A percentile compares a stretch with the other conserved stretches of the same genome.
These are phyloP conservation scores for Aspergillus nidulans DNA, from an alignment of 495 filamentous ascomycete genomes.

Conservation along the genomic window DNA sequence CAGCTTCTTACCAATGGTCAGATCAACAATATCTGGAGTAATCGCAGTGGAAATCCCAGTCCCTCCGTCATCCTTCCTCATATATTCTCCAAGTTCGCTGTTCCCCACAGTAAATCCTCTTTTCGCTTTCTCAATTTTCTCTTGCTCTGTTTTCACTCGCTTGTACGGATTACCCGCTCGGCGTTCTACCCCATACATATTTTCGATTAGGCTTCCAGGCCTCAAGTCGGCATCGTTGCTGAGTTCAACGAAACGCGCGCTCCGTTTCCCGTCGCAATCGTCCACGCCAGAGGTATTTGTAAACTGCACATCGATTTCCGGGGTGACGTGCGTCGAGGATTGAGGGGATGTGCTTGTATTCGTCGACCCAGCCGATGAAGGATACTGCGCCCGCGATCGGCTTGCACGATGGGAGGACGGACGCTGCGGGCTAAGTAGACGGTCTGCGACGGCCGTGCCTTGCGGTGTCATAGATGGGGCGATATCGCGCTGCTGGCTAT, in stretches of 20 bases:
- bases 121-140: constrained; percentile 34
- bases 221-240: constrained; percentile 16
- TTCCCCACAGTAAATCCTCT: constrained; percentile 40
- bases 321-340: constrained; percentile 4
- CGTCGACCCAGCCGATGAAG: constrained; percentile 3
- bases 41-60: constrained; percentile 24
- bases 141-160: constrained; percentile 53
- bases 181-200: constrained; percentile 65
- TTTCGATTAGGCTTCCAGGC: constrained; percentile 52
- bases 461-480: constrained; percentile 23
- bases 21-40: constrained; percentile 52
- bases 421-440: constrained; percentile 18
- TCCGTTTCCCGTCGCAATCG: constrained; percentile 28
- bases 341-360: constrained; percentile 13
- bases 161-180: constrained; percentile 61
- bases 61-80: constrained; percentile 52
- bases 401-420: constrained; percentile 5
- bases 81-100: constrained; percentile 57
- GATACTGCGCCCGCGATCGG: constrained; percentile 12
- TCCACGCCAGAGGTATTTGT: constrained; percentile 18
- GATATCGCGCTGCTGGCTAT: constrained; percentile 10
- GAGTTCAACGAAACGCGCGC: constrained; percentile 23
- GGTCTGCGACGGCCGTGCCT: constrained; percentile 25
- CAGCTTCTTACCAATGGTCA: constrained; percentile 50
- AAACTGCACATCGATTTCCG: constrained; percentile 28